These are phyloP conservation scores for Juglanconis oblonga DNA, from an alignment of 2,329 filamentous ascomycete genomes.

Conservation along the genomic window DNA sequence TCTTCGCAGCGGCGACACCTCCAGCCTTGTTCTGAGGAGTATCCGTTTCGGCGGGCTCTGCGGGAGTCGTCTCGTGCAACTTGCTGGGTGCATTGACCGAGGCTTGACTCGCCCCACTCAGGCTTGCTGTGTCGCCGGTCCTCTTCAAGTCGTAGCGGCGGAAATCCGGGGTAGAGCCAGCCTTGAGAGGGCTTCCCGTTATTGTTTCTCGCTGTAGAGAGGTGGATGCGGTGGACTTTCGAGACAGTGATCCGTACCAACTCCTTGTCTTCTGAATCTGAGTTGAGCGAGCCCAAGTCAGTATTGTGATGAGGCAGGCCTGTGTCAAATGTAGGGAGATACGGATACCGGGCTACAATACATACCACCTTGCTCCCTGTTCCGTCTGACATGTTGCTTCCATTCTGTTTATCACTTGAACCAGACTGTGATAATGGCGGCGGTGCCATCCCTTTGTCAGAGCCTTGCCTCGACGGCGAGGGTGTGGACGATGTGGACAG, in stretches of 20 bases:
- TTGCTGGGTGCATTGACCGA: slow-evolving; percentile 29
- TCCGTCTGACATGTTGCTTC: not conserved
- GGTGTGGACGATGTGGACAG: slow-evolving; percentile 7
- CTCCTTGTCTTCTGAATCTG: slow-evolving; percentile 53
- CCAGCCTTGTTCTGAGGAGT: not conserved
- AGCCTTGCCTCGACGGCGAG: not conserved
- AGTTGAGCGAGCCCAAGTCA: not conserved
- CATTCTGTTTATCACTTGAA: slow-evolving; percentile 9
- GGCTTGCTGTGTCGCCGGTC: slow-evolving; percentile 27
- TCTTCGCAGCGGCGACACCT: not conserved
- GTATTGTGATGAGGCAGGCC: not conserved
- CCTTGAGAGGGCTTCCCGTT: slow-evolving; percentile 50
- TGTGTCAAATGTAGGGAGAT: not conserved
- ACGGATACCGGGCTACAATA: not conserved
- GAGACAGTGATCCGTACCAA: slow-evolving; percentile 64
- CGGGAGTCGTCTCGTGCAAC: slow-evolving; percentile 25
- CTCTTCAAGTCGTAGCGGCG: slow-evolving; percentile 48
- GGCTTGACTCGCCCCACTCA: slow-evolving; percentile 28
- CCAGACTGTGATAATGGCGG: slow-evolving; percentile 2
- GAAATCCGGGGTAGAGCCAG: slow-evolving; percentile 45
- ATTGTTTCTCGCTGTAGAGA: slow-evolving; percentile 61
- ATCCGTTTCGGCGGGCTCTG: slow-evolving; percentile 6
- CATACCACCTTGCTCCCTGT: slow-evolving; percentile 12
- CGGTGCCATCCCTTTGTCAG: slow-evolving; percentile 3
- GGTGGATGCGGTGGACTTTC: slow-evolving; percentile 58